Evolutionary conservation across 805 yeast genomes (phyloP), one percentile per base, ranked within the genome.

Genomic region (Debaryomyces hansenii): DNA sequence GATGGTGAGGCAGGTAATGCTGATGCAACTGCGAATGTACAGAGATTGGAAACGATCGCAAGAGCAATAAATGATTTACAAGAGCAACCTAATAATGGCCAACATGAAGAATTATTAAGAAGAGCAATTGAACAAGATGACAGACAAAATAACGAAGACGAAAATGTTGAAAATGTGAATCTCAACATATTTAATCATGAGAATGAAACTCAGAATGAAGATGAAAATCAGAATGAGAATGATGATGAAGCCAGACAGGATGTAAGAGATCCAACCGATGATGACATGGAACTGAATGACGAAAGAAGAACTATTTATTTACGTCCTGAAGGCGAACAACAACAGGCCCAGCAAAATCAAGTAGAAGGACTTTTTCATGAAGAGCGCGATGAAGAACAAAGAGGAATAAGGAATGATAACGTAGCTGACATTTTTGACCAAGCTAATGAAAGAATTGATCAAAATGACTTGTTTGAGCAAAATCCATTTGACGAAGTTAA

Each of bases 1-100:
- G 63, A 58, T 16, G 61, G 57, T 6, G 46, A 41, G 12, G 49
- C 52, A 33, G 63, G 58, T 33, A 50, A 56, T 34, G 52, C 37
- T 37, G 54, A 57, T 52, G 59, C 65, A 36, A 50, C 62, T 47
- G 65, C 55, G 12, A 54, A 52, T 48, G 50, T 56, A 20, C 58
- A 52, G 31, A 45, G 62, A 40, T 49, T 63, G 15, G 67, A 63
- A 40, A 42, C 50, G 47, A 46, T 66, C 28, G 66, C 63, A 2
- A 48, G 59, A 39, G 68, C 69, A 4, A 52, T 65, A n/a, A 54
- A 56, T 38, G 66, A 64, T 43, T 47, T 64, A 14, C 59, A 58
- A 43, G 53, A 52, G 20, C 48, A 46, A 27, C 51, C 47, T 27
- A 42, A 40, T 36, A 44, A 36, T 18, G 45, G 44, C 39, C 37